Percentiles rank a stretch among this genome's conserved stretches.
phyloP scores from a whole-genome alignment of 2,329 filamentous ascomycete species.

The Lizonia empirigonia region DNA sequence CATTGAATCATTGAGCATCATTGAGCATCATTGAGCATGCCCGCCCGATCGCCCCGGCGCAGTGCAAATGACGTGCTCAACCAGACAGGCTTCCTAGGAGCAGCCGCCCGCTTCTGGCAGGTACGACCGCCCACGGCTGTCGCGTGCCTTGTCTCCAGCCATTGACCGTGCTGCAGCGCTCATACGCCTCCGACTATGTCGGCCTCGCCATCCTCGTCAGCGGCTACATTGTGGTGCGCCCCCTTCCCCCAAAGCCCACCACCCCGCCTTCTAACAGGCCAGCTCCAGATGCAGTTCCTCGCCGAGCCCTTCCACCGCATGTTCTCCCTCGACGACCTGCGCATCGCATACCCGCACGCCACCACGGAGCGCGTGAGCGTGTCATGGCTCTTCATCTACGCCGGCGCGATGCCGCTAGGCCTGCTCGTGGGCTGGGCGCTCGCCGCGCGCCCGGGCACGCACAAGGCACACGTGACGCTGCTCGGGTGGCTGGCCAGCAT shows the following conservation, averaged over 20 bases:
- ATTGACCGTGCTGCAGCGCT: constrained; percentile 59
- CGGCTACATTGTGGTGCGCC: constrained; percentile 66
- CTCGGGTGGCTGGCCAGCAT: constrained; percentile 77
- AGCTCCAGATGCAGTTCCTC: constrained; percentile 65
- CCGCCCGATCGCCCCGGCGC: constrained; percentile 36
- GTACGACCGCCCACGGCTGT: constrained; percentile 36
- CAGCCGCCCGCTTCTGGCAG: constrained; percentile 59
- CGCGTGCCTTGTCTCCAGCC: neutral
- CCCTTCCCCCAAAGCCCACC: neutral
- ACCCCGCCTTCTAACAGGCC: constrained; percentile 11
- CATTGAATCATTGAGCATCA: too few species aligned
- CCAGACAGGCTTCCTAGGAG: constrained; percentile 51
- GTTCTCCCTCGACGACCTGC: constrained; percentile 85
- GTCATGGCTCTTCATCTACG: constrained; percentile 77
- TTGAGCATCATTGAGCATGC: constrained; percentile 30
- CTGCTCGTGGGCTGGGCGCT: constrained; percentile 70
- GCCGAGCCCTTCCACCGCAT: constrained; percentile 90
- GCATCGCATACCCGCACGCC: constrained; percentile 86
- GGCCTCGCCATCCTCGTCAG: constrained; percentile 73
- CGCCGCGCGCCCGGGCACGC: constrained; percentile 64
- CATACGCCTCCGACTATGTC: constrained; percentile 87
- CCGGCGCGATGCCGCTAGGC: constrained; percentile 71
- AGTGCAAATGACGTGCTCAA: constrained; percentile 34
- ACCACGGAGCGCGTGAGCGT: constrained; percentile 82
- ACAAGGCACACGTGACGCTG: constrained; percentile 85